A percentile compares a stretch with the other conserved stretches of the same genome.
Evolutionary conservation across 1,284 basidiomycete genomes (phyloP).

Genomic region (Ganoderma lucidum): DNA sequence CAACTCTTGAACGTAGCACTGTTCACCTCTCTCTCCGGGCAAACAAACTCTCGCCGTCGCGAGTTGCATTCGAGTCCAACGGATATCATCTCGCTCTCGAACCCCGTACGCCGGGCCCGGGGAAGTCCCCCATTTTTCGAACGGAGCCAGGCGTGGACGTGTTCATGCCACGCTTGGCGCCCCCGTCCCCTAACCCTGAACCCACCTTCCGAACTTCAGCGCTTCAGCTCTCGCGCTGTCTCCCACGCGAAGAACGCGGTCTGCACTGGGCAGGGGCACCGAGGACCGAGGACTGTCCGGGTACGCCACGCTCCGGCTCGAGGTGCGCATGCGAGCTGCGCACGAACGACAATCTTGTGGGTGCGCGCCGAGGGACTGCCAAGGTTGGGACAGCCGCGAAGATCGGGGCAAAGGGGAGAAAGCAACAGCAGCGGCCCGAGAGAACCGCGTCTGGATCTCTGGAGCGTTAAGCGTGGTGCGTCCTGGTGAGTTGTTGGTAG

Average conservation of each 20-base stretch:
- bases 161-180: neutral
- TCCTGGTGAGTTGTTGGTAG: too few species aligned
- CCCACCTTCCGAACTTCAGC: neutral
- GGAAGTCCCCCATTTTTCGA: neutral
- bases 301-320: neutral
- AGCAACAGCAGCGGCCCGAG: neutral
- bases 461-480: neutral
- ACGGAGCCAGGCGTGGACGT: neutral
- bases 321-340: neutral
- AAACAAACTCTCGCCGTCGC: too few species aligned
- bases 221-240: neutral
- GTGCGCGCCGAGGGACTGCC: neutral
- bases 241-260: neutral
- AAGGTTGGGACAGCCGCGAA: neutral
- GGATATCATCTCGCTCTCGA: too few species aligned
- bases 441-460: neutral
- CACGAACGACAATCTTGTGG: neutral
- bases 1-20: too few species aligned
- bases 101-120: too few species aligned
- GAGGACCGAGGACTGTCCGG: neutral
- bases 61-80: too few species aligned
- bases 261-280: neutral
- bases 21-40: too few species aligned
- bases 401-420: neutral
- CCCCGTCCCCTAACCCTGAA: neutral